phyloP scores from a whole-genome alignment of 345 rosid species.

The Citrus medica region DNA sequence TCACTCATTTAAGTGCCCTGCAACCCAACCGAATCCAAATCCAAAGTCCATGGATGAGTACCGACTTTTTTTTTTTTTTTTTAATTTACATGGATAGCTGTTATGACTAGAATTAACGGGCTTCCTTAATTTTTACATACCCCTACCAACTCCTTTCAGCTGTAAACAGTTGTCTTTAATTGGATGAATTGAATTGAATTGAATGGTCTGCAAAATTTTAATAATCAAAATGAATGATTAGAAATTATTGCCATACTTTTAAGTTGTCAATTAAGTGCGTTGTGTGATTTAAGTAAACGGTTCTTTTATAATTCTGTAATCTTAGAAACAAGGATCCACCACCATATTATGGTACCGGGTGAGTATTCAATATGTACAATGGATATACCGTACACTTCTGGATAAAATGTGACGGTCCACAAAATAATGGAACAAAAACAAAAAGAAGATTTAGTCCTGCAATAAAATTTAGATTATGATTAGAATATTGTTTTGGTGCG shows the following conservation, averaged over 20 bases:
- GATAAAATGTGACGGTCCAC: neutral
- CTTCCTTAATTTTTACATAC: neutral
- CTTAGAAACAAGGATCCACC: too few species aligned
- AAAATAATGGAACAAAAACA: neutral
- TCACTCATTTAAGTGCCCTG: neutral
- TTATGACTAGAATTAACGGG: neutral
- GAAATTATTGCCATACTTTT: too few species aligned
- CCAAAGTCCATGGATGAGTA: neutral
- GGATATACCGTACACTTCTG: too few species aligned
- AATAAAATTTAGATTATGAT: too few species aligned
- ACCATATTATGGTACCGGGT: too few species aligned
- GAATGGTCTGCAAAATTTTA: too few species aligned
- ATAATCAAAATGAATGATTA: too few species aligned
- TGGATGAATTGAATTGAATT: too few species aligned
- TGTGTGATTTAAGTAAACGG: too few species aligned
- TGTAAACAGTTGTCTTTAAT: neutral
- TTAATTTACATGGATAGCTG: neutral
- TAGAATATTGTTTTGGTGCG: neutral
- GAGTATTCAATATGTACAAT: accelerated
- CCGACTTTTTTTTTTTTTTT: neutral
- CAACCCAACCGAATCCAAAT: neutral
- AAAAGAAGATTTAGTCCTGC: neutral
- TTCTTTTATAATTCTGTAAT: too few species aligned
- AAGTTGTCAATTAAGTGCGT: too few species aligned
- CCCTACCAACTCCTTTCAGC: neutral